phyloP scores from a whole-genome alignment of 2,329 filamentous ascomycete species.

The Alternaria infectoria region DNA sequence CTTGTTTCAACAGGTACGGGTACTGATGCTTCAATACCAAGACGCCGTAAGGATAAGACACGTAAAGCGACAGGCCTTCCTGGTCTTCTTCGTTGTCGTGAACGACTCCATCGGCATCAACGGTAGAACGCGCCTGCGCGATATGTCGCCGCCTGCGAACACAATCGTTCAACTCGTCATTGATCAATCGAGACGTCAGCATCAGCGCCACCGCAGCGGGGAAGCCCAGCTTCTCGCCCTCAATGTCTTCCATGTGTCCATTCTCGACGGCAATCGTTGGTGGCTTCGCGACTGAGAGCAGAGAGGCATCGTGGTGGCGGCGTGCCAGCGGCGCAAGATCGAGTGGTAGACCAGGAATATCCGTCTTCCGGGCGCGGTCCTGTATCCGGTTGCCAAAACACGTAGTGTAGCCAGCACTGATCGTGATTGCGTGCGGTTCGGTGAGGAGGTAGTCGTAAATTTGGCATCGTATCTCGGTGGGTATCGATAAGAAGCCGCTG shows the following conservation, averaged over 20 bases:
- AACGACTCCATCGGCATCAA: neutral
- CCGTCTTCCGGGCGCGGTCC: slow-evolving; percentile 28
- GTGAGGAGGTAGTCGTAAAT: slow-evolving; percentile 51
- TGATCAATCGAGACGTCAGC: slow-evolving; percentile 42
- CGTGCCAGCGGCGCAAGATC: slow-evolving; percentile 45
- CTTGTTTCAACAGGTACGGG: slow-evolving; percentile 50
- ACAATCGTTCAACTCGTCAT: slow-evolving; percentile 46
- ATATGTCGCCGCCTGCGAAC: slow-evolving; percentile 25
- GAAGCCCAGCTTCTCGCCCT: slow-evolving; percentile 20
- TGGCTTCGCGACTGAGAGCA: slow-evolving; percentile 40
- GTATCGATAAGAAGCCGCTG: slow-evolving; percentile 35
- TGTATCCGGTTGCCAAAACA: slow-evolving; percentile 37
- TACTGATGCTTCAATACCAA: slow-evolving; percentile 48
- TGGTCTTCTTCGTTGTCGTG: slow-evolving; percentile 13
- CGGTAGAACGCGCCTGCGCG: slow-evolving; percentile 14
- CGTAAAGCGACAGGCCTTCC: slow-evolving; percentile 48
- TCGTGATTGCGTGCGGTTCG: slow-evolving; percentile 46
- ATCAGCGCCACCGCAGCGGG: slow-evolving; percentile 35
- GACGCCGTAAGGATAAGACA: slow-evolving; percentile 51
- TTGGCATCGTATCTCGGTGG: slow-evolving; percentile 50
- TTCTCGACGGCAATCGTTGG: slow-evolving; percentile 28
- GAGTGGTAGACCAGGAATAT: slow-evolving; percentile 47
- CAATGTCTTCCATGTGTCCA: slow-evolving; percentile 3
- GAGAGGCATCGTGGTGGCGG: slow-evolving; percentile 37
- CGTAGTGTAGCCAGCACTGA: slow-evolving; percentile 46